Base-by-base conservation (phyloP, 1,284 basidiomycete genomes). In the Ustilago xerochloae region DNA sequence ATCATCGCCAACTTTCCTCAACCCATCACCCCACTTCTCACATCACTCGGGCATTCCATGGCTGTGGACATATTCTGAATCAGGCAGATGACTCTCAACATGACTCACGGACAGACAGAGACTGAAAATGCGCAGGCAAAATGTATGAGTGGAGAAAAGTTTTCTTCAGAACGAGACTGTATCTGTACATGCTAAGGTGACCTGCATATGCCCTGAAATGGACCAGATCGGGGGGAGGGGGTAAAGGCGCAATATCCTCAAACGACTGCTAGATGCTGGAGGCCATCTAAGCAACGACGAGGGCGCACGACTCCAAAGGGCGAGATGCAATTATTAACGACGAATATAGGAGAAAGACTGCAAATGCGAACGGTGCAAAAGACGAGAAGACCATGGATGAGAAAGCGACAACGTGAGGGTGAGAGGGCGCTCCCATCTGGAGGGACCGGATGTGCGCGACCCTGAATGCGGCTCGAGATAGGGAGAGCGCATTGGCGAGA, bases 361-460 rank as follows among this genome's bases (percentile, higher is more conserved):
- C 65, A 55, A 51, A 68, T 68, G 60, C 65, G 64, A 53, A 61
- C 53, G 65, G 55, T 54, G 65, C 65, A 63, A 68, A 63, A 32
- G 45, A 29, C 41, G 36, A 39, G 51, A 41, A 35, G 30, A 68
- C 65, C 59, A 68, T 29, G 56, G 65, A 68, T 63, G 60, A 15
- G 48, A 47, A 53, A 52, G 49, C 53, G 15, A 52, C 63, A 49
- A 51, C 46, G n/a, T n/a, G 22, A 10, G 16, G 20, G 30, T 41
- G 41, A 43, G 15, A 43, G 41, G 41, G n/a, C n/a, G n/a, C n/a
- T n/a, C n/a, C n/a, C n/a, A n/a, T 43, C 20, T 15, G 22, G 10
- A 13, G 20, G 35, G n/a, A n/a, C n/a, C n/a, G n/a, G n/a, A n/a
- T n/a, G n/a, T n/a, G n/a, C n/a, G n/a, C n/a, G n/a, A n/a, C n/a